A percentile compares a stretch with the other conserved stretches of the same genome.
Evolutionary conservation across 2,329 filamentous ascomycete species (phyloP).

Genomic region (Diaporthe amygdali): DNA sequence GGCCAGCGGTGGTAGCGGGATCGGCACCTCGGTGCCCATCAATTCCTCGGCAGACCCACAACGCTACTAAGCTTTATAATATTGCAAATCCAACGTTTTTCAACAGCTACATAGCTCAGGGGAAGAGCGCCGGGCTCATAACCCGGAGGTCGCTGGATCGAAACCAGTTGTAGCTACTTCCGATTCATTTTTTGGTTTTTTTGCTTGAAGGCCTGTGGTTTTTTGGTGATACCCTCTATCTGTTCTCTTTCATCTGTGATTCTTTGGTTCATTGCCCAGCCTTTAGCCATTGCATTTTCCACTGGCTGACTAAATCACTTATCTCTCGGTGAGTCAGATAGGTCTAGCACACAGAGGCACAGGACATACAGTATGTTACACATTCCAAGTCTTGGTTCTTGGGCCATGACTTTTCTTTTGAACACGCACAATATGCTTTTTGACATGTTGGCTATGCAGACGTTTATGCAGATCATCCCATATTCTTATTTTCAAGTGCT

Average conservation of each 20-base stretch:
- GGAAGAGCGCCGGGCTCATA: constrained; percentile 28
- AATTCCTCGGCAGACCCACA: not conserved
- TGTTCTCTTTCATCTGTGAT: not conserved
- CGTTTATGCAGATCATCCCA: not conserved
- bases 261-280: too few species aligned
- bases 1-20: too few species aligned
- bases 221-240: not conserved
- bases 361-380: not conserved
- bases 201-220: not conserved
- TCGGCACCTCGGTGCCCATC: too few species aligned
- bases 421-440: not conserved
- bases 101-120: constrained; percentile 25
- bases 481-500: not conserved
- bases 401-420: not conserved
- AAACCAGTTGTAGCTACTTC: constrained; percentile 26
- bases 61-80: not conserved
- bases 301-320: not conserved
- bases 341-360: not conserved
- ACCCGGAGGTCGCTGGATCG: constrained; percentile 27
- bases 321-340: not conserved
- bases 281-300: not conserved
- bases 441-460: too few species aligned
- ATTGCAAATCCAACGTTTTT: not conserved
- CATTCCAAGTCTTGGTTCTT: not conserved
- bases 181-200: not conserved